A percentile compares a stretch with the other conserved stretches of the same genome.
phyloP scores from a whole-genome alignment of 345 rosid genomes.

The Microthlaspi erraticum region DNA sequence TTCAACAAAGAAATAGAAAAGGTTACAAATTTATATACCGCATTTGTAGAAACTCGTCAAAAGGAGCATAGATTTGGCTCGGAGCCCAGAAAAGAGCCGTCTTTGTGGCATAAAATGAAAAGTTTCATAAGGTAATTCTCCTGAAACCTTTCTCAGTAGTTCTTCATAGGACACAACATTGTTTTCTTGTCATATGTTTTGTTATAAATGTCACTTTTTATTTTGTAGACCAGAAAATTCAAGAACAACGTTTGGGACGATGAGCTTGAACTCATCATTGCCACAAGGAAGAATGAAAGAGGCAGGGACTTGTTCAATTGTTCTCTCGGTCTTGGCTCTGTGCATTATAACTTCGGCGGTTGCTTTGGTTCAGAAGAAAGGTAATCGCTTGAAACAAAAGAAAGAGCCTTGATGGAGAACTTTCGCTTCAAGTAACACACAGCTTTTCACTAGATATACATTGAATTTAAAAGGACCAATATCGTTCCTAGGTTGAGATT shows the following conservation, averaged over 20 bases:
- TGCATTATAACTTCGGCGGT: conserved; percentile 45
- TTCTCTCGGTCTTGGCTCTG: conserved; percentile 45
- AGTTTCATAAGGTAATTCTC: conserved; percentile 38
- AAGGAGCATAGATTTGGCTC: conserved; percentile 27
- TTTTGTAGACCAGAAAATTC: conserved; percentile 58
- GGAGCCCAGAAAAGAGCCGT: conserved; percentile 25
- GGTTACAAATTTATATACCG: not conserved
- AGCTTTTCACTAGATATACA: not conserved
- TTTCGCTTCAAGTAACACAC: conserved; percentile 13
- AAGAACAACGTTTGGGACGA: conserved; percentile 65
- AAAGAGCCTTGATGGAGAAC: conserved; percentile 24
- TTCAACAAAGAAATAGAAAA: not conserved
- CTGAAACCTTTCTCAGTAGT: conserved; percentile 5
- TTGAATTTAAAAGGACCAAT: not conserved
- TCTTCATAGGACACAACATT: conserved; percentile 4
- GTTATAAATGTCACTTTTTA: not conserved
- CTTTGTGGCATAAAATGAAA: conserved; percentile 43
- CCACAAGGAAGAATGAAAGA: conserved; percentile 39
- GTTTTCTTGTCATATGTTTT: not conserved
- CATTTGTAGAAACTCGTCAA: conserved; percentile 32
- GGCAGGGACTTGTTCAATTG: conserved; percentile 39
- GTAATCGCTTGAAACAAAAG: conserved; percentile 38
- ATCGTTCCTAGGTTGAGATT: conserved; percentile 18
- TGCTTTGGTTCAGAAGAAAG: conserved; percentile 43
- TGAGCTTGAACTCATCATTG: conserved; percentile 46